phyloP scores from a whole-genome alignment of 1,139 yeast species.

The Magnusiomyces starmeri region DNA sequence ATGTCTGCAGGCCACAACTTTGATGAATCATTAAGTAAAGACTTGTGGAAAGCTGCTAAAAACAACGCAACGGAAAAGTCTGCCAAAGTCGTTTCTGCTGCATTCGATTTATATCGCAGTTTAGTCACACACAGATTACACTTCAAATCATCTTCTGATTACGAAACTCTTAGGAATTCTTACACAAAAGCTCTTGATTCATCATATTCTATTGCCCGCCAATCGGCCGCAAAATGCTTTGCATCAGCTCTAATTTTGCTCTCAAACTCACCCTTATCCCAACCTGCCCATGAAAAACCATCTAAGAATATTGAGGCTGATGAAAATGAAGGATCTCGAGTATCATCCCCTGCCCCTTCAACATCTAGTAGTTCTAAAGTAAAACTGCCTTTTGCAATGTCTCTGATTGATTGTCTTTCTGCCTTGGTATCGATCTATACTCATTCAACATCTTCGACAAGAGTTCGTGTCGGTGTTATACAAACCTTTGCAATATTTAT shows the following conservation, averaged over 20 bases:
- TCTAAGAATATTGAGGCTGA: constrained; percentile 18
- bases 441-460: constrained; percentile 18
- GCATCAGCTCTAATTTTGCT: constrained; percentile 25
- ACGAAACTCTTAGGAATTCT: constrained; percentile 26
- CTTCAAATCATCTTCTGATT: constrained; percentile 29
- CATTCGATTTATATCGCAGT: constrained; percentile 26
- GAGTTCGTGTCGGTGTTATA: constrained; percentile 28
- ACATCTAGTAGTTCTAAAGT: constrained; percentile 8
- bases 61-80: constrained; percentile 28
- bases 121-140: constrained; percentile 19
- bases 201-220: constrained; percentile 25
- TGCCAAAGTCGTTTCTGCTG: constrained; percentile 28
- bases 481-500: constrained; percentile 28
- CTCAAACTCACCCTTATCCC: constrained; percentile 21
- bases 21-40: constrained; percentile 31
- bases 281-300: constrained; percentile 19
- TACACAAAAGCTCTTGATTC: constrained; percentile 29
- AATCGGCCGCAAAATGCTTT: constrained; percentile 31
- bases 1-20: constrained; percentile 29
- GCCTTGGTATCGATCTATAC: constrained; percentile 20
- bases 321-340: constrained; percentile 19
- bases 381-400: constrained; percentile 16
- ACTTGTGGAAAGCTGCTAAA: constrained; percentile 30
- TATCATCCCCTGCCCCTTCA: constrained; percentile 10
- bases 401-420: constrained; percentile 22